phyloP scores from a whole-genome alignment of 73 alveolate genomes.

The Symbiodinium natans region DNA sequence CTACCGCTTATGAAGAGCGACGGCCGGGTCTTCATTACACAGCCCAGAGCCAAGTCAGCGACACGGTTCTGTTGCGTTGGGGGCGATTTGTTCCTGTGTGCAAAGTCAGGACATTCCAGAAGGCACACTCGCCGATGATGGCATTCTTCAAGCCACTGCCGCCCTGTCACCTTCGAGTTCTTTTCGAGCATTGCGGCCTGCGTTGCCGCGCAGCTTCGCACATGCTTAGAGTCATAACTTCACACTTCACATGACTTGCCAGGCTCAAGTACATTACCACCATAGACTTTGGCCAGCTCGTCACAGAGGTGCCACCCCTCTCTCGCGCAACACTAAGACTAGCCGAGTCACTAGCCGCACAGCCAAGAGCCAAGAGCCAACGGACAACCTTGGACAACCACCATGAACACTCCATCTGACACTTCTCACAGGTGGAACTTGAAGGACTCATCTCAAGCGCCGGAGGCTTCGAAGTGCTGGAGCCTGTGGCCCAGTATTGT shows the following conservation, averaged over 20 bases:
- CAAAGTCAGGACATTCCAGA: constrained; percentile 51
- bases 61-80: neutral
- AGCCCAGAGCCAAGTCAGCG: constrained; percentile 21
- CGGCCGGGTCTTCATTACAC: constrained; percentile 46
- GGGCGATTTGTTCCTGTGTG: neutral
- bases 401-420: too few relatives aligned
- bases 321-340: too few relatives aligned
- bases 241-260: too few relatives aligned
- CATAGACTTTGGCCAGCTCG: constrained; percentile 86
- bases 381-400: too few relatives aligned
- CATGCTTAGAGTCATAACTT: too few relatives aligned
- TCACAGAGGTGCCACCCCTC: constrained; percentile 41
- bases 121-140: constrained; percentile 19
- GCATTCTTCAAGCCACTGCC: constrained; percentile 68
- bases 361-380: too few relatives aligned
- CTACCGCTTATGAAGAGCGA: constrained; percentile 62
- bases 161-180: neutral
- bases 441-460: constrained; percentile 15
- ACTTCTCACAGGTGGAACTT: neutral
- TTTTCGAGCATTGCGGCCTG: neutral
- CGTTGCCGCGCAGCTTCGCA: too few relatives aligned
- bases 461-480: constrained; percentile 40
- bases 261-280: constrained; percentile 79
- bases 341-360: too few relatives aligned
- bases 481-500: neutral